Base-by-base conservation (phyloP, 108 stramenopile genomes). In the Fragilariopsis cylindrus region DNA sequence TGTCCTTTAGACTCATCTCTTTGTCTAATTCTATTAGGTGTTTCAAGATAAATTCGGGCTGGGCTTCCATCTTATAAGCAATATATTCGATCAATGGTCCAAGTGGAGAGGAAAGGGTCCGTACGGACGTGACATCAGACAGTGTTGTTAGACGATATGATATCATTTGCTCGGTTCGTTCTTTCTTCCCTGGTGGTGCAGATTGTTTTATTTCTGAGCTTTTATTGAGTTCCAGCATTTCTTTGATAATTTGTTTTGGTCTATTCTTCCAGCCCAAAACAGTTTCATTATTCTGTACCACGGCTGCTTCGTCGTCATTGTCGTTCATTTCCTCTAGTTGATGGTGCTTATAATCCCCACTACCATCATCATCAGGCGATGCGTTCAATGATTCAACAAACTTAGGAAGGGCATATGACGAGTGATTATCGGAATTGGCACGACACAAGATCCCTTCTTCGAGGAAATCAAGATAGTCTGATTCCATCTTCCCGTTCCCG, bases 381-480 rank as follows among this genome's bases (percentile, higher is more conserved):
- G 42, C 57, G 8, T 62, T 56, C 69, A 76, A 5, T 6, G 50
- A 60, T 50, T 55, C 48, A 12, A 63, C 65, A 63, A 76, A 70
- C 15, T 62, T 48, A 19, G 65, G 74, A 47, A 70, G 57, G n/a
- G 53, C 57, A 13, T 41, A 13, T 30, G 30, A 30, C 30, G 30
- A 30, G 30, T 30, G 30, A 30, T 30, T 2, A 30, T 30, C 30
- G 30, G 30, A 30, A 15, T 40, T 40, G 39, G 4, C 21, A 8
- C 60, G 63, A 18, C 60, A 60, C 43, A 84, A 77, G 50, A 82
- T 78, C 16, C 52, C 81, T 30, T 71, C 69, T 72, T 84, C 82
- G 15, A 88, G 50, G 73, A 84, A 84, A 21, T 84, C 72, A 42
- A 86, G 67, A 62, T 88, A 85, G 39, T 74, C 67, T 55, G 0